Conservation (phyloP, 371 early-diverging fungal species). For the Ordospora pajunii region DNA sequence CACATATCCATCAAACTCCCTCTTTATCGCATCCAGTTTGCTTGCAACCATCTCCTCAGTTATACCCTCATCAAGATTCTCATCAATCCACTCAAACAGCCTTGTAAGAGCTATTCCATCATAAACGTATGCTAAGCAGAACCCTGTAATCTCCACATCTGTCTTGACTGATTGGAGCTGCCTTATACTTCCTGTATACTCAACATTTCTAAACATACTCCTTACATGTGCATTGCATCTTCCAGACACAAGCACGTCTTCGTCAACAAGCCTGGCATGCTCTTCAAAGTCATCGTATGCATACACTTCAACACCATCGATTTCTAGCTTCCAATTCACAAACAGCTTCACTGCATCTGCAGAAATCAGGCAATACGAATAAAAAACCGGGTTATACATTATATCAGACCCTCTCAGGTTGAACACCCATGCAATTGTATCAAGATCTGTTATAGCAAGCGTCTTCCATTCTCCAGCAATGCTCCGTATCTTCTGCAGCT, state of each 20-base stretch:
- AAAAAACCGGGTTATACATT: slow-evolving; percentile 88
- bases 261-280: slow-evolving; percentile 13
- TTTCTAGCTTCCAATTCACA: slow-evolving; percentile 66
- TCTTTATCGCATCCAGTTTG: slow-evolving; percentile 67
- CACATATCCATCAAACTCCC: slow-evolving; percentile 48
- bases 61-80: slow-evolving; percentile 65
- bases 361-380: slow-evolving; percentile 74
- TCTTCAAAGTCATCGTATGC: slow-evolving; percentile 43
- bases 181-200: slow-evolving; percentile 21
- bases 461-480: slow-evolving; percentile 14
- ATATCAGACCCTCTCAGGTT: slow-evolving; percentile 94
- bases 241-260: slow-evolving; percentile 51
- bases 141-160: slow-evolving; percentile 75
- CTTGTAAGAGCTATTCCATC: slow-evolving; percentile 79
- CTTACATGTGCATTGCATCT: slow-evolving; percentile 63
- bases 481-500: slow-evolving; percentile 26
- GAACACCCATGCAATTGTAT: slow-evolving; percentile 68
- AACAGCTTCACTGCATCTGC: slow-evolving; percentile 67
- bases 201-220: background rate
- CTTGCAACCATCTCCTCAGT: slow-evolving; percentile 72
- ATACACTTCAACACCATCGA: slow-evolving; percentile 59
- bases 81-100: slow-evolving; percentile 85
- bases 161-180: slow-evolving; percentile 66
- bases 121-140: slow-evolving; percentile 77
- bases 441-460: slow-evolving; percentile 52